Evolutionary conservation across 2,329 filamentous ascomycete genomes (phyloP), one percentile per base, ranked within the genome.

Genomic region (Alternaria incomplexa): DNA sequence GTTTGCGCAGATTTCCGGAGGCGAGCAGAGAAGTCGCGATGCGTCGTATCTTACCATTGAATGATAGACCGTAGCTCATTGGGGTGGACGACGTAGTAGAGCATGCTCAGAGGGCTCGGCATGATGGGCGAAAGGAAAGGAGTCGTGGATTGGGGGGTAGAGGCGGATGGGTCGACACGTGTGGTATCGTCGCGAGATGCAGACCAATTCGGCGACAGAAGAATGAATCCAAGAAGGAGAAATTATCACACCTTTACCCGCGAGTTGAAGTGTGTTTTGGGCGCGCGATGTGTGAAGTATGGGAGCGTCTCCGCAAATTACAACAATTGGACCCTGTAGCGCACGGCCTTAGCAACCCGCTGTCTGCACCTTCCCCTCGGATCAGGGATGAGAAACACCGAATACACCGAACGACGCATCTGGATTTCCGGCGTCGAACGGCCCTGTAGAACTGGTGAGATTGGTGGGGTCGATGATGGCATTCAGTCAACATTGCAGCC

Each of bases 51-150:
- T 71, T 85, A 96, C 93, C 93, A 97, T 90, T 97, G 93, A 66
- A 97, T 85, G 67, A 97, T 93, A 50, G 91, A 86, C 76, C 93
- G 89, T 79, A 97, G 83, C 83, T 97, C 87, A 70, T 85, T 86
- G 36, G 92, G 91, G 81, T 96, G 93, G 69, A 92, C 83, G 62
- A 89, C 80, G 74, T 89, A 92, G 84, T 95, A 96, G 66, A 92
- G 76, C 63, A 89, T 80, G 71, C 88, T 85, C 59, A 80, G 77
- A 59, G 82, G 71, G 70, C 75, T 79, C 25, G 73, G 69, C 79
- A 80, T 81, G 69, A 50, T 72, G 69, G 73, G 66, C 63, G 57
- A 44, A 46, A 47, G 52, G 59, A 59, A 62, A 64, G 67, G 65
- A 67, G 67, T 62, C 43, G 58, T 54, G 48, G 40, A 62, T 47